Evolutionary conservation across 2,329 filamentous ascomycete genomes (phyloP).

Genomic region (Ascochyta pisi): DNA sequence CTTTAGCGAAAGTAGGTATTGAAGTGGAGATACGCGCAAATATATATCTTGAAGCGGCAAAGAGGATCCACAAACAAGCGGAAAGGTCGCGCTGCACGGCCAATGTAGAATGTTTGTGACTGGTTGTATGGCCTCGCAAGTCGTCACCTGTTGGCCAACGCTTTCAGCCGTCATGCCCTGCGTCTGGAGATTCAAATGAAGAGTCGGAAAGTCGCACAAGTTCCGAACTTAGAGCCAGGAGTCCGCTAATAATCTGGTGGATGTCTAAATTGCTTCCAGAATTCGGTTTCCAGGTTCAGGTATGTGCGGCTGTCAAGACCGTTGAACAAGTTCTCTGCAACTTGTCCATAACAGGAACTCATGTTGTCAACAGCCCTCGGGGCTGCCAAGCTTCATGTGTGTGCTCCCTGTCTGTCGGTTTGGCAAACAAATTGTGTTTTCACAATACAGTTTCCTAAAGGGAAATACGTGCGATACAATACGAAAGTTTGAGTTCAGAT

Average conservation of each 20-base stretch:
- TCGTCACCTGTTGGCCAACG: background rate
- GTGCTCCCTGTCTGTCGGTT: background rate
- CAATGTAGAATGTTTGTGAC: background rate
- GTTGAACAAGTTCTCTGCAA: background rate
- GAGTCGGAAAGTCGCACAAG: background rate
- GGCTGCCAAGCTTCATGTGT: background rate
- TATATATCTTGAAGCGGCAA: background rate
- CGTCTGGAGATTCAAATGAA: background rate
- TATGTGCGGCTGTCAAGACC: background rate
- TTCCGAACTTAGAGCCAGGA: background rate
- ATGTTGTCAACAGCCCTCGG: background rate
- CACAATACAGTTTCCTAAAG: too few species aligned
- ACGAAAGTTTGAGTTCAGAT: background rate
- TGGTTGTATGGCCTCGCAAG: background rate
- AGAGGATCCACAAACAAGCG: background rate
- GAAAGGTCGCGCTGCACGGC: slow-evolving; percentile 5
- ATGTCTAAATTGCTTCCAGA: background rate
- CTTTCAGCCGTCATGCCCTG: background rate
- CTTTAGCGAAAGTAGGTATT: background rate
- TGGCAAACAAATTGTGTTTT: too few species aligned
- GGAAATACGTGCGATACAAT: too few species aligned
- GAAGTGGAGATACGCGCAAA: background rate
- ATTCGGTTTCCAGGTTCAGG: background rate
- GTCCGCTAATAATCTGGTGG: background rate
- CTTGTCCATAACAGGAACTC: background rate